phyloP scores from a whole-genome alignment of 2,329 filamentous ascomycete genomes.

The Periconia macrospinosa region DNA sequence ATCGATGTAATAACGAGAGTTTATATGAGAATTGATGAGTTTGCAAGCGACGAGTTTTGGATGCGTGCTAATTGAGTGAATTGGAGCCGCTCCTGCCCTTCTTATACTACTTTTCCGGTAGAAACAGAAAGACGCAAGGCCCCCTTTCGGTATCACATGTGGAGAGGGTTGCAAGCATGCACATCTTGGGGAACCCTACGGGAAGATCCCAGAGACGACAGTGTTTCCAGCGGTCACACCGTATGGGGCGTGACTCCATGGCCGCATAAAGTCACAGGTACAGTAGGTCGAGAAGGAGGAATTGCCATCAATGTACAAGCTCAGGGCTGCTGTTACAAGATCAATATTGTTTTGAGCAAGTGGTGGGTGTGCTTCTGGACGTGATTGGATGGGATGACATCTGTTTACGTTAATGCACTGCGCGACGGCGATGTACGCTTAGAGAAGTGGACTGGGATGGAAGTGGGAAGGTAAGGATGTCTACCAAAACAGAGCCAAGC shows the following conservation, averaged over 20 bases:
- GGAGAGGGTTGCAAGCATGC: slow-evolving; percentile 7
- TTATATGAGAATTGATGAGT: slow-evolving; percentile 7
- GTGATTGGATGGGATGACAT: slow-evolving; percentile 19
- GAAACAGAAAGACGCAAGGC: slow-evolving; percentile 4
- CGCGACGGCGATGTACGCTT: slow-evolving; percentile 11
- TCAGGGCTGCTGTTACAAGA: slow-evolving; percentile 2
- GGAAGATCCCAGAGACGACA: slow-evolving; percentile 8
- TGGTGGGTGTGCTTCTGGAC: slow-evolving; percentile 5
- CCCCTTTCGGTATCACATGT: slow-evolving; percentile 26
- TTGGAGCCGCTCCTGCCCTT: slow-evolving; percentile 1
- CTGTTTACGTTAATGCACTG: slow-evolving; percentile 17
- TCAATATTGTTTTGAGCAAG: slow-evolving; percentile 23
- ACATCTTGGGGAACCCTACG: slow-evolving; percentile 12
- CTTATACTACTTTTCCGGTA: neutral
- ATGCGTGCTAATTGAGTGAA: slow-evolving; percentile 4
- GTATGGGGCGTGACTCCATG: slow-evolving; percentile 1
- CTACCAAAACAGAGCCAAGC: slow-evolving; percentile 24
- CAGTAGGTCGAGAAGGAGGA: slow-evolving; percentile 23
- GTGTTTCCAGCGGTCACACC: slow-evolving; percentile 4
- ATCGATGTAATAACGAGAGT: slow-evolving; percentile 1
- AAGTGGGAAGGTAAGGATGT: slow-evolving; percentile 12
- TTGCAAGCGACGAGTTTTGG: slow-evolving; percentile 13
- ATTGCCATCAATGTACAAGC: slow-evolving; percentile 20
- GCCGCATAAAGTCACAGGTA: slow-evolving; percentile 22
- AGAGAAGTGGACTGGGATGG: slow-evolving; percentile 9